A percentile compares a stretch with the other conserved stretches of the same genome.
phyloP scores from a whole-genome alignment of 805 yeast species.

The Ogataea parapolymorpha region DNA sequence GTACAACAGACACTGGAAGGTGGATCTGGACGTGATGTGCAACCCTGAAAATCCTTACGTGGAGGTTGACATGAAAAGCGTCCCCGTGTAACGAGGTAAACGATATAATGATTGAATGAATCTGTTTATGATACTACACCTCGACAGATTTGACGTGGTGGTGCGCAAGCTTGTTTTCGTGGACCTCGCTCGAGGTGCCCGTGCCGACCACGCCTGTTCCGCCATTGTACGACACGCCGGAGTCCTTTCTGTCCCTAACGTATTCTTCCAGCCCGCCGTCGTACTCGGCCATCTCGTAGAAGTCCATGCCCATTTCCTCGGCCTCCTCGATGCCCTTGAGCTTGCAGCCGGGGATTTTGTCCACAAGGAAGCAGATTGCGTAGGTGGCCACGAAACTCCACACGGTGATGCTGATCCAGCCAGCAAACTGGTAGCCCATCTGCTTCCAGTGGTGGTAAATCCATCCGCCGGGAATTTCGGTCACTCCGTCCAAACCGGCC shows the following conservation, averaged over 20 bases:
- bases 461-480: constrained; percentile 47
- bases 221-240: constrained; percentile 12
- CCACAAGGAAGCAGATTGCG: constrained; percentile 43
- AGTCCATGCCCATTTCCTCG: constrained; percentile 51
- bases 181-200: constrained; percentile 17
- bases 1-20: constrained; percentile 52
- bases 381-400: constrained; percentile 47
- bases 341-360: constrained; percentile 48
- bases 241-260: constrained; percentile 4
- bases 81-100: constrained; percentile 32
- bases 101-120: neutral
- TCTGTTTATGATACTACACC: constrained; percentile 6
- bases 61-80: constrained; percentile 59
- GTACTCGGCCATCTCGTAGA: constrained; percentile 46
- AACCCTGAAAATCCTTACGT: constrained; percentile 64
- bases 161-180: constrained; percentile 16
- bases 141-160: constrained; percentile 16
- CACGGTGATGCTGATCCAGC: constrained; percentile 38
- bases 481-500: constrained; percentile 42
- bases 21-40: constrained; percentile 60
- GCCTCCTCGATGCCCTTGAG: constrained; percentile 44
- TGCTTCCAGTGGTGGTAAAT: constrained; percentile 43
- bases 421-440: constrained; percentile 45
- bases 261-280: constrained; percentile 14
- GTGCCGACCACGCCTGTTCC: constrained; percentile 13